Evolutionary conservation across 169 alveolate genomes (phyloP).

Genomic region (Eimeria falciformis): DNA sequence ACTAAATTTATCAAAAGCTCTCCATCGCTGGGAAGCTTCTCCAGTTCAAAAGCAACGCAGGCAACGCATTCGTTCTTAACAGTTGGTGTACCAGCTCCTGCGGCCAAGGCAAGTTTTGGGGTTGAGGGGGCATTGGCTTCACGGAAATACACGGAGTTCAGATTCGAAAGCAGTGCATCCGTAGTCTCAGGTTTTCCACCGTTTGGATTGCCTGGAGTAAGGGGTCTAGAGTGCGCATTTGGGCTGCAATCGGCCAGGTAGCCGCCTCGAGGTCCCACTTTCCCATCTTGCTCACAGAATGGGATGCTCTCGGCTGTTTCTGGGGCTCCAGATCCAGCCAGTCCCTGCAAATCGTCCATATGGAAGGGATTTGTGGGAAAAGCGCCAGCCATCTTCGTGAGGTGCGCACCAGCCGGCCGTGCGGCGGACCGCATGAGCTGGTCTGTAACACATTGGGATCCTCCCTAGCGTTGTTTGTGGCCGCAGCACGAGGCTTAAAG

Average conservation of each 20-base stretch:
- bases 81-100: slow-evolving; percentile 31
- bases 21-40: slow-evolving; percentile 15
- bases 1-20: not conserved
- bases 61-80: slow-evolving; percentile 13
- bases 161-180: not conserved
- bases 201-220: not conserved
- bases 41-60: slow-evolving; percentile 41
- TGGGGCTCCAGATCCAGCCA: not conserved
- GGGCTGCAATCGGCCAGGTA: not conserved
- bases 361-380: not conserved
- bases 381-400: not conserved
- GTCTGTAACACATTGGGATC: not conserved
- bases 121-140: not conserved
- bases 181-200: not conserved
- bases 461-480: not conserved
- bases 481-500: not conserved
- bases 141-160: not conserved
- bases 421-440: not conserved
- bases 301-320: not conserved
- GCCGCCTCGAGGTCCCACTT: not conserved
- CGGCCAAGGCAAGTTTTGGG: too few relatives aligned
- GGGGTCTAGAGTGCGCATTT: not conserved
- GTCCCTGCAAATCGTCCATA: not conserved
- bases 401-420: not conserved
- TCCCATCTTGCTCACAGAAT: not conserved